These are phyloP conservation scores for Hanseniaspora taiwanica DNA, from an alignment of 805 yeast species.

Conservation along the genomic window DNA sequence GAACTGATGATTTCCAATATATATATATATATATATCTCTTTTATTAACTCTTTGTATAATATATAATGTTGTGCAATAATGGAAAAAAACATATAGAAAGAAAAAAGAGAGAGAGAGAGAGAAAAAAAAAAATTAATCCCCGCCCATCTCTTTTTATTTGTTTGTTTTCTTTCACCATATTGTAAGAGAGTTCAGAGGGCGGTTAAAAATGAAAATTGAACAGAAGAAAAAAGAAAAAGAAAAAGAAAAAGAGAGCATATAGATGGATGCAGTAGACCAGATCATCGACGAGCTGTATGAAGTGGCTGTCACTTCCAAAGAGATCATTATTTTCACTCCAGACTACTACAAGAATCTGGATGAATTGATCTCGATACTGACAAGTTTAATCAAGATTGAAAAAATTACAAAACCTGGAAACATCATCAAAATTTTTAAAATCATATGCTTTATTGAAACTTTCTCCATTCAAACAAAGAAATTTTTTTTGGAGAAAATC, in stretches of 20 bases:
- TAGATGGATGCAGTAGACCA: background rate
- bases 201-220: background rate
- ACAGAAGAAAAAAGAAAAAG: background rate
- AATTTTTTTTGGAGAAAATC: background rate
- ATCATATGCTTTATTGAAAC: background rate
- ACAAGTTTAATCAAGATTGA: background rate
- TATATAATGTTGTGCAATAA: too few relatives aligned
- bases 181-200: too few relatives aligned
- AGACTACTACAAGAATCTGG: background rate
- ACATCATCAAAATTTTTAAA: background rate
- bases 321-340: background rate
- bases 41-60: too few relatives aligned
- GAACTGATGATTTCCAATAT: slow-evolving; percentile 9
- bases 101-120: too few relatives aligned
- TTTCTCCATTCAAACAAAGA: background rate
- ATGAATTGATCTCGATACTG: background rate
- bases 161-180: background rate
- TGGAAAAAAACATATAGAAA: too few relatives aligned
- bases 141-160: too few relatives aligned
- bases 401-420: background rate
- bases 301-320: background rate
- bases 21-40: too few relatives aligned
- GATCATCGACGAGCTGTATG: background rate
- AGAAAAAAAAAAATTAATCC: too few relatives aligned
- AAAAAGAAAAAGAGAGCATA: background rate